phyloP scores from a whole-genome alignment of 768 basidiomycete species.

The Aureoboletus auriporus region DNA sequence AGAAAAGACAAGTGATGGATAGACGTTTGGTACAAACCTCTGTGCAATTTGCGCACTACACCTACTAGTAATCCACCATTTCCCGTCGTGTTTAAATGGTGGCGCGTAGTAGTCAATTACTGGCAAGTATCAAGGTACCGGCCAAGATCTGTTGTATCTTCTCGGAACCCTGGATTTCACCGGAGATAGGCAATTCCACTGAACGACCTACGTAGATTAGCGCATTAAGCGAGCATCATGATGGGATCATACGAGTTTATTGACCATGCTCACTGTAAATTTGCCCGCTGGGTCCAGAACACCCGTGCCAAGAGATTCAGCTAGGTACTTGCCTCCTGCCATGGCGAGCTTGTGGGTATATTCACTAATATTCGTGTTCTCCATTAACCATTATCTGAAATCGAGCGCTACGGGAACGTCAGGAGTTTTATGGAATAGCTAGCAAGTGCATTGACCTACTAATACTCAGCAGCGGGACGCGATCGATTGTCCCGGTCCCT shows the following conservation, averaged over 20 bases:
- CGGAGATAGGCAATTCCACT: slow-evolving; percentile 37
- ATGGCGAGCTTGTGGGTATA: slow-evolving; percentile 72
- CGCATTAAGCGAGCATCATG: neutral
- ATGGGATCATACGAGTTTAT: neutral
- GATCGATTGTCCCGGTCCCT: slow-evolving; percentile 69
- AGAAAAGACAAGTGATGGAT: neutral
- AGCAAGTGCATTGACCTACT: slow-evolving; percentile 33
- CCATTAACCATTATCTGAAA: slow-evolving; percentile 72
- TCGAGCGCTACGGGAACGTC: slow-evolving; percentile 49
- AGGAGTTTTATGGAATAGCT: neutral
- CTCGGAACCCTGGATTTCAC: slow-evolving; percentile 18
- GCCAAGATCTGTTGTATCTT: slow-evolving; percentile 13
- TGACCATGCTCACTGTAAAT: slow-evolving; percentile 69
- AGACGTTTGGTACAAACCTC: slow-evolving; percentile 18
- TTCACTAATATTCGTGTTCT: slow-evolving; percentile 61
- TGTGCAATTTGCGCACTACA: slow-evolving; percentile 30
- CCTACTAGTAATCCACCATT: slow-evolving; percentile 32
- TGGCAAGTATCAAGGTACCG: slow-evolving; percentile 15
- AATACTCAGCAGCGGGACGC: slow-evolving; percentile 50
- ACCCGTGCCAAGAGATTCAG: slow-evolving; percentile 55
- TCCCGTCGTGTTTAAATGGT: slow-evolving; percentile 25
- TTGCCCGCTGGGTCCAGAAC: slow-evolving; percentile 59
- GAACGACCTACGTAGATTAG: slow-evolving; percentile 33
- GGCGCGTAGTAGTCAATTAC: slow-evolving; percentile 16
- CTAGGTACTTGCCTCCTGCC: slow-evolving; percentile 57